Percentiles rank a stretch among this genome's conserved stretches.
phyloP scores from a whole-genome alignment of 164 flowering plant species.

The Aristolochia contorta region DNA sequence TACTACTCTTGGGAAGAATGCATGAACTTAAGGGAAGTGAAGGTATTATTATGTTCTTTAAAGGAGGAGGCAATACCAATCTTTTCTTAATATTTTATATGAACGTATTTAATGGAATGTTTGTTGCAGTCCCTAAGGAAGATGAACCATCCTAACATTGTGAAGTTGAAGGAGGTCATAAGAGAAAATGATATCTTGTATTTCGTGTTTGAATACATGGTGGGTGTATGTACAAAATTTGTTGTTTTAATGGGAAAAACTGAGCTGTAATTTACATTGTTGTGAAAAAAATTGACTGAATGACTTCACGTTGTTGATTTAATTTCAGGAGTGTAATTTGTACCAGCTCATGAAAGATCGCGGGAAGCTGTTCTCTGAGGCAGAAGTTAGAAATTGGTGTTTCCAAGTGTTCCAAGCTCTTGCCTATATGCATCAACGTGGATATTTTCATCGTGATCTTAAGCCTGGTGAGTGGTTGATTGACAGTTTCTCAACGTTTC shows the following conservation, averaged over 20 bases:
- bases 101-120: neutral
- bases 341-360: conserved; percentile 91
- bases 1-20: conserved; percentile 99
- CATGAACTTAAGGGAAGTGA: conserved; percentile 91
- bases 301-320: neutral
- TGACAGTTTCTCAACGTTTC: neutral
- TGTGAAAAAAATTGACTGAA: neutral
- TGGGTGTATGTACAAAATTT: conserved; percentile 10
- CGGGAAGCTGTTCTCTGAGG: conserved; percentile 63
- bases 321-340: conserved; percentile 75
- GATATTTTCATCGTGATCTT: conserved; percentile 35
- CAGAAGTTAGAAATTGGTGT: conserved; percentile 91
- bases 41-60: conserved; percentile 33
- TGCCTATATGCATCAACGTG: conserved; percentile 79
- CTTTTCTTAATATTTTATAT: neutral
- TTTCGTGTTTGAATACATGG: conserved; percentile 97
- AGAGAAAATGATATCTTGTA: conserved; percentile 78
- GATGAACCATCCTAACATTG: conserved; percentile 92
- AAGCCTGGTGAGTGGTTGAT: conserved; percentile 22
- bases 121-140: conserved; percentile 70
- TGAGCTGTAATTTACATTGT: neutral
- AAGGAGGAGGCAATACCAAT: neutral
- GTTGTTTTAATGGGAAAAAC: neutral
- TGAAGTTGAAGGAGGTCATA: conserved; percentile 97
- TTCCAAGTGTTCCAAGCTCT: conserved; percentile 98